These are phyloP conservation scores for Liriodendron chinense DNA, from an alignment of 164 flowering plant species.

Conservation along the genomic window DNA sequence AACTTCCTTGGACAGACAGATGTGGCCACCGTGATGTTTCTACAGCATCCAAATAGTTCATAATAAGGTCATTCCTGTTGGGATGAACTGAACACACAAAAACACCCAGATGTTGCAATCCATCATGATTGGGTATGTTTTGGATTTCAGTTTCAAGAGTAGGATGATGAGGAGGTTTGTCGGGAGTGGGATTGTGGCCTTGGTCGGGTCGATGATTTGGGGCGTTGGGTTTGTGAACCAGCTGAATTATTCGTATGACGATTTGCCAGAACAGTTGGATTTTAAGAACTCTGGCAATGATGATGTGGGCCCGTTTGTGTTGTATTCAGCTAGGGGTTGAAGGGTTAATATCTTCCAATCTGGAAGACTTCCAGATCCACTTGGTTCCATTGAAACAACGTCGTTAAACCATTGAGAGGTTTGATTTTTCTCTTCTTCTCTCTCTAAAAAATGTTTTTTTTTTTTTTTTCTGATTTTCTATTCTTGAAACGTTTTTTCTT, in stretches of 20 bases:
- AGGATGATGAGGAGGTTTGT: conserved; percentile 64
- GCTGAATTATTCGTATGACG: conserved; percentile 37
- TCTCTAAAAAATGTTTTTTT: not conserved
- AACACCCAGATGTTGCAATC: conserved; percentile 97
- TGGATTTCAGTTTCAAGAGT: conserved; percentile 81
- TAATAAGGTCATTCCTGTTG: no score
- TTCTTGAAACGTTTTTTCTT: not conserved
- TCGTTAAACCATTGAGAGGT: no score
- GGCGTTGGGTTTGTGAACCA: conserved; percentile 86
- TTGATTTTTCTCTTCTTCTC: not conserved
- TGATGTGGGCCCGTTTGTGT: conserved; percentile 79
- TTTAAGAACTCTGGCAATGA: conserved; percentile 61
- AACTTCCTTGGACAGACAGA: no score
- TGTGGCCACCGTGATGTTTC: no score
- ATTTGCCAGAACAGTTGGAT: conserved; percentile 47
- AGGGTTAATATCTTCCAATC: no score
- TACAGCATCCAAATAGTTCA: no score
- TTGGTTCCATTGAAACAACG: no score
- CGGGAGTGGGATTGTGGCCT: conserved; percentile 58
- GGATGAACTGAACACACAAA: no score
- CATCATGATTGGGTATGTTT: conserved; percentile 56
- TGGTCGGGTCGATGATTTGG: conserved; percentile 74
- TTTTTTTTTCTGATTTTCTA: no score
- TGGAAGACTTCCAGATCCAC: no score
- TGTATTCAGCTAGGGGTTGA: conserved; percentile 81